Conservation (phyloP, 176 grass and related monocot genomes). For the Triticum monococcum region DNA sequence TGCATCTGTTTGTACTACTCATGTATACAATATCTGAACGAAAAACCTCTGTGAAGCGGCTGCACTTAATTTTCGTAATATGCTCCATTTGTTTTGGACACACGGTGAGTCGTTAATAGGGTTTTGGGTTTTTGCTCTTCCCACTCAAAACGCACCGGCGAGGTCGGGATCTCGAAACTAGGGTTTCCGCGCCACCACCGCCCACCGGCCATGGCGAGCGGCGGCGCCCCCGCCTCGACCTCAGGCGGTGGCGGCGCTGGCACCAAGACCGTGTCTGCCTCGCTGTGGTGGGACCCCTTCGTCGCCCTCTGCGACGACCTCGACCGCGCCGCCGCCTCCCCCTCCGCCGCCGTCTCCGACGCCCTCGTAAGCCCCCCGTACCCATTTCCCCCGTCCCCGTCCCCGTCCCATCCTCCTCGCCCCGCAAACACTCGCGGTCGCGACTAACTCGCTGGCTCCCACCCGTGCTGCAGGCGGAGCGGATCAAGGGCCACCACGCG, state of each 20-base stretch:
- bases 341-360: slow-evolving; percentile 44
- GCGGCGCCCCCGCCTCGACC: slow-evolving; percentile 1
- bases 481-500: slow-evolving; percentile 56
- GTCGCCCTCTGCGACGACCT: slow-evolving; percentile 73
- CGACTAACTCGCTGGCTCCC: neutral
- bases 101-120: too few relatives aligned
- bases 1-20: too few relatives aligned
- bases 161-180: slow-evolving; percentile 33
- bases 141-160: neutral
- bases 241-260: neutral
- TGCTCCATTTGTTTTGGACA: too few relatives aligned
- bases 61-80: too few relatives aligned
- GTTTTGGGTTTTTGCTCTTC: neutral
- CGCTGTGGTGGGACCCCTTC: slow-evolving; percentile 94
- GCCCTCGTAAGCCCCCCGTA: slow-evolving; percentile 45
- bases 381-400: neutral
- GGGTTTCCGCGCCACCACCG: slow-evolving; percentile 32
- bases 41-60: too few relatives aligned
- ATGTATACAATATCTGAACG: too few relatives aligned
- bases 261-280: slow-evolving; percentile 42
- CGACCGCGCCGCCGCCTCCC: slow-evolving; percentile 50
- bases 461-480: slow-evolving; percentile 49
- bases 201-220: slow-evolving; percentile 58
- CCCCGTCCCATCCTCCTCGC: too few relatives aligned
- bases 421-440: neutral